A percentile compares a stretch with the other conserved stretches of the same genome.
Evolutionary conservation across 140 eudicot genomes (phyloP).

Genomic region (Artemisia princeps): DNA sequence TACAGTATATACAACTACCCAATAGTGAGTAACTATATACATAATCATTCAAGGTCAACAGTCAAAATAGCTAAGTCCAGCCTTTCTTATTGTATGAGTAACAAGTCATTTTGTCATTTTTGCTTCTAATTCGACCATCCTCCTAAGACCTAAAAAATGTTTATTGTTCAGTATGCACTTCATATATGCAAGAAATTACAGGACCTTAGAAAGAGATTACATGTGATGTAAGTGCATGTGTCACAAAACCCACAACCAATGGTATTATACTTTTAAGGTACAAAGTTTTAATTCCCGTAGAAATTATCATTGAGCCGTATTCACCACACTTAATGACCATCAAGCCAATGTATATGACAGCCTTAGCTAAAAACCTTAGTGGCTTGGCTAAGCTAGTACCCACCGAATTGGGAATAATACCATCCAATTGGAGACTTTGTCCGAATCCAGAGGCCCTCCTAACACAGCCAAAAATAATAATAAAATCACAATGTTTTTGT

Average conservation of each 20-base stretch:
- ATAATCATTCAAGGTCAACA: too few relatives aligned
- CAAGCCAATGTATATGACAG: slow-evolving; percentile 14
- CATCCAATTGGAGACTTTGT: slow-evolving; percentile 34
- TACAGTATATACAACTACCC: not conserved
- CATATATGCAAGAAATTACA: not conserved
- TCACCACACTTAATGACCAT: not conserved
- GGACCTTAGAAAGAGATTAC: not conserved
- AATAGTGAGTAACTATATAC: too few relatives aligned
- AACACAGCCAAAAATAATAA: slow-evolving; percentile 17
- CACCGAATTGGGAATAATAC: slow-evolving; percentile 41
- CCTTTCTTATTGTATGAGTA: too few relatives aligned
- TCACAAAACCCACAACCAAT: slow-evolving; percentile 22
- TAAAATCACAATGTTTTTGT: slow-evolving; percentile 21
- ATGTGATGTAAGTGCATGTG: slow-evolving; percentile 26
- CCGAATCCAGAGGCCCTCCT: slow-evolving; percentile 33
- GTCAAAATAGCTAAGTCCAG: too few relatives aligned
- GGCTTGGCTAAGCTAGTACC: slow-evolving; percentile 34
- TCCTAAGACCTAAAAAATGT: too few relatives aligned
- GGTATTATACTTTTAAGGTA: not conserved
- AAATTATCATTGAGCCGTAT: slow-evolving; percentile 43
- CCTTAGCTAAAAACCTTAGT: not conserved
- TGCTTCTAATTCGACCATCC: not conserved
- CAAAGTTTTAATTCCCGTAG: slow-evolving; percentile 3
- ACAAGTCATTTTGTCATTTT: not conserved
- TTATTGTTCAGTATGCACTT: not conserved